These are phyloP conservation scores for Streptanthus diversifolius DNA, from an alignment of 345 rosid species.

Conservation along the genomic window DNA sequence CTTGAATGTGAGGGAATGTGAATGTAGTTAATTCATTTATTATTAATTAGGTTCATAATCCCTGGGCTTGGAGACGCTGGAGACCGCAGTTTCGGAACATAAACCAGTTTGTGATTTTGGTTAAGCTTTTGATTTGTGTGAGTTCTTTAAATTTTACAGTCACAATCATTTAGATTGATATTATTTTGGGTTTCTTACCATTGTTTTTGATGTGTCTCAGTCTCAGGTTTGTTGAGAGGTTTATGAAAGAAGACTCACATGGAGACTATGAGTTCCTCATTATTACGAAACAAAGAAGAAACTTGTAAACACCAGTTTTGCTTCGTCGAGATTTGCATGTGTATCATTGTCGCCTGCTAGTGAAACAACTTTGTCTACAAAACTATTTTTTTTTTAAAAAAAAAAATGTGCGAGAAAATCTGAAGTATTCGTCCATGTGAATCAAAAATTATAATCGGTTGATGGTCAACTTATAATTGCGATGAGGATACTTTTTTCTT, in stretches of 20 bases:
- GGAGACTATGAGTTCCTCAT: not conserved
- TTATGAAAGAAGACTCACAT: not conserved
- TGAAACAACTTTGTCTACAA: not conserved
- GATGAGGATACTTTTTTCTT: not conserved
- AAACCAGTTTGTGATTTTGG: not conserved
- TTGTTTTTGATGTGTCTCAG: not conserved
- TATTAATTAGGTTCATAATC: constrained; percentile 57
- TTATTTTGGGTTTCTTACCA: not conserved
- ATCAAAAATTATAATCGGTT: not conserved
- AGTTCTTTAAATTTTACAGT: not conserved
- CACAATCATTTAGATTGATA: not conserved
- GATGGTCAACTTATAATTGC: not conserved
- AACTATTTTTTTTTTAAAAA: not conserved
- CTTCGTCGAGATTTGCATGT: not conserved
- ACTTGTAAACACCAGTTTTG: constrained; percentile 7
- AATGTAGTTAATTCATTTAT: not conserved
- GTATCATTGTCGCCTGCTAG: not conserved
- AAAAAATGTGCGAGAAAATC: not conserved
- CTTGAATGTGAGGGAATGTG: not conserved
- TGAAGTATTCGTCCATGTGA: not conserved
- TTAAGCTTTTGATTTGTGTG: constrained; percentile 2
- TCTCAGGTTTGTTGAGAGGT: not conserved
- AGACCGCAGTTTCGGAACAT: constrained; percentile 87
- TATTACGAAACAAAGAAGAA: not conserved
- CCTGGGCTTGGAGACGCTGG: constrained; percentile 99